These are phyloP conservation scores for Beauveria scarabaeidicola DNA, from an alignment of 2,329 filamentous ascomycete species.

Conservation along the genomic window DNA sequence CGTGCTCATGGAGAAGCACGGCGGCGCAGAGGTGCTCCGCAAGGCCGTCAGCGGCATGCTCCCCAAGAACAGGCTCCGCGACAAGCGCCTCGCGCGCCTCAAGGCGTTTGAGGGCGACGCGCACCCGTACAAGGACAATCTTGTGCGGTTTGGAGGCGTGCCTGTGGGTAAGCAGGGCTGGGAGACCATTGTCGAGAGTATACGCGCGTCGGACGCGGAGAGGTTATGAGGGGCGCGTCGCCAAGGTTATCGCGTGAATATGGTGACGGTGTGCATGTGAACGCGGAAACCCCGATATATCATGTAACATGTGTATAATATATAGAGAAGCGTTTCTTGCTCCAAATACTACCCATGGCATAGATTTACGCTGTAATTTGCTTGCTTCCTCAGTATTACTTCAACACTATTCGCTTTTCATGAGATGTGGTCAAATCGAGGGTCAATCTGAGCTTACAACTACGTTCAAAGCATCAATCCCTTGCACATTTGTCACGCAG, in stretches of 20 bases:
- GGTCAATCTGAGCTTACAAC: neutral
- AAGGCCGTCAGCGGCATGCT: constrained; percentile 95
- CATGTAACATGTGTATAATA: constrained; percentile 4
- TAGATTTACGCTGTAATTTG: neutral
- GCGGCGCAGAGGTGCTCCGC: constrained; percentile 81
- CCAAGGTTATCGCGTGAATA: too few relatives aligned
- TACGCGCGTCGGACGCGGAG: constrained; percentile 40
- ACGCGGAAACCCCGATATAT: neutral
- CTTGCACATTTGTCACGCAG: neutral
- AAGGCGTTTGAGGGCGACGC: constrained; percentile 93
- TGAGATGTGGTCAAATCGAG: neutral
- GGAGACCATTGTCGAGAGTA: constrained; percentile 41
- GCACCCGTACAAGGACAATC: constrained; percentile 86
- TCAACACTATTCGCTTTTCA: neutral
- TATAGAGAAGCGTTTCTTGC: neutral
- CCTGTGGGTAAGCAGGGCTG: constrained; percentile 45
- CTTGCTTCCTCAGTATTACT: neutral
- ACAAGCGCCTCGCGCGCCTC: constrained; percentile 76
- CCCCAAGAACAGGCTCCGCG: constrained; percentile 88
- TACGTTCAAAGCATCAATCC: neutral
- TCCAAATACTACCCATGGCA: neutral
- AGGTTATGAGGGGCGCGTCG: constrained; percentile 35
- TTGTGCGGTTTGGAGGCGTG: constrained; percentile 62
- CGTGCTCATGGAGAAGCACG: constrained; percentile 85
- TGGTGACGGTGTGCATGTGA: too few relatives aligned